These are phyloP conservation scores for Dryas alaskensis DNA, from an alignment of 306 rosid genomes.

Conservation along the genomic window DNA sequence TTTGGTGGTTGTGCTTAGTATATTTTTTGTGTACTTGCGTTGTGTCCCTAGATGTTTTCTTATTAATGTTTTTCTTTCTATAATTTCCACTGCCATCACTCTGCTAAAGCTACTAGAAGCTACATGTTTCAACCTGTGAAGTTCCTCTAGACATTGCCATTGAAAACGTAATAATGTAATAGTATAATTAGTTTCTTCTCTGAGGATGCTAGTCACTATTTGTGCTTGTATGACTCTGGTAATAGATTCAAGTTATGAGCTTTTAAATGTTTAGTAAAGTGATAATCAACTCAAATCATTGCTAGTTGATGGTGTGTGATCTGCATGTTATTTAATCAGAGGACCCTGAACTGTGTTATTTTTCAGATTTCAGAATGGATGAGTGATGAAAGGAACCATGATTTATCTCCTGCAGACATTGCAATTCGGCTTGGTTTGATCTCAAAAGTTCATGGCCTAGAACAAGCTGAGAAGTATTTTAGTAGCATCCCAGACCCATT, in stretches of 20 bases:
- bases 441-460: constrained; percentile 55
- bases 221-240: neutral
- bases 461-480: constrained; percentile 57
- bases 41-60: neutral
- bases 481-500: constrained; percentile 33
- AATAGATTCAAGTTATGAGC: neutral
- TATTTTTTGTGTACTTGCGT: neutral
- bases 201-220: neutral
- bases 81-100: neutral
- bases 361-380: constrained; percentile 47
- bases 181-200: neutral
- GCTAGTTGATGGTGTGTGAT: neutral
- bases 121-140: neutral
- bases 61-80: neutral
- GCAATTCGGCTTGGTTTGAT: constrained; percentile 35
- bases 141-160: neutral
- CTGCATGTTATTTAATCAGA: neutral
- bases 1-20: neutral
- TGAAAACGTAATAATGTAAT: neutral
- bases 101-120: neutral
- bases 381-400: neutral
- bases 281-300: neutral
- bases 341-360: constrained; percentile 7
- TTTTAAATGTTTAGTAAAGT: neutral
- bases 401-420: neutral